Base-by-base conservation (phyloP, 2,329 filamentous ascomycete genomes). In the Domatiomyces globalis region DNA sequence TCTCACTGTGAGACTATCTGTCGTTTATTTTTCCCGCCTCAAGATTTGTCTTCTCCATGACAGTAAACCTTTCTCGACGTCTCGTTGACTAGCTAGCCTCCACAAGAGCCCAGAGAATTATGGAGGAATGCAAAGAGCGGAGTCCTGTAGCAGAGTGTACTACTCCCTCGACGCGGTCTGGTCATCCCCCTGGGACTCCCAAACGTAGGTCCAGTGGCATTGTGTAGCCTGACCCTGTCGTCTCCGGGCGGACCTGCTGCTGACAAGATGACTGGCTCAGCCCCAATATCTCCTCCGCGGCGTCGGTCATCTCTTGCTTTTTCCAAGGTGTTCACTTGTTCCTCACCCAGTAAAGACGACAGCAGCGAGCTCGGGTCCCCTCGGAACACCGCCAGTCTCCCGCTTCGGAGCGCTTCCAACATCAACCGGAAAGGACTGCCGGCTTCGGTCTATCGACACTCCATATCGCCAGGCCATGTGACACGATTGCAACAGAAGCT, bases 251-350 rank as follows among this genome's bases (percentile, higher is more conserved):
- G 49, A 27, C 44, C 44, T 36, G 17, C 39, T 53, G 20, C 51
- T 55, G 44, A 50, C 36, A 7, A 15, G 12, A 33, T 29, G 27
- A 42, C 19, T 22, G 18, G 17, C 53, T 25, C 49, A 61, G 59
- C 57, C 49, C 57, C 59, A 15, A 50, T 58, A 25, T 55, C 56
- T 19, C 57, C 57, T 46, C 59, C 59, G 22, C 50, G 54, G 50
- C 50, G 59, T 50, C 51, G 53, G 17, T 61, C 59, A 17, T 60
- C 59, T 7, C 47, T 59, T 22, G 55, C 54, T 48, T 61, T 60
- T 46, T 51, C 54, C 19, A 56, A 50, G 49, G 54, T 56, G 25
- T 19, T 55, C 25, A 43, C 48, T 12, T 47, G 45, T 15, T 47
- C 45, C 7, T 33, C 45, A 15, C 10, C 45, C 17, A 12, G 8